Evolutionary conservation across 78 protist species (phyloP).

Genomic region (Pigoraptor vietnamica): DNA sequence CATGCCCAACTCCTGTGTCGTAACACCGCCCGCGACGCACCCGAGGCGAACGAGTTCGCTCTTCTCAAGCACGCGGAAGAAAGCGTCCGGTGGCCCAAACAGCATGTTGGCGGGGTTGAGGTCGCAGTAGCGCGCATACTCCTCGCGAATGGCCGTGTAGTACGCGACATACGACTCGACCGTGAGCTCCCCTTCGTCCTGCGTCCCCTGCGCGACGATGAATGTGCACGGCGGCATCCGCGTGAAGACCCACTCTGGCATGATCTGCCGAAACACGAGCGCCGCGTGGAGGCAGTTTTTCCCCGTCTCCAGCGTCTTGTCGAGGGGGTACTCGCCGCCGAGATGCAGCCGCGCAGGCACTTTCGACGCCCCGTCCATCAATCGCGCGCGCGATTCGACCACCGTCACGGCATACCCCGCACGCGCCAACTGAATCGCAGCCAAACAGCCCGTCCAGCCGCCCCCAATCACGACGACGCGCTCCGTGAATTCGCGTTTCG

Average conservation of each 20-base stretch:
- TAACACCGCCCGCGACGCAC: neutral
- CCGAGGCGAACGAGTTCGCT: neutral
- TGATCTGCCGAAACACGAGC: neutral
- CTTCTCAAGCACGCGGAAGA: neutral
- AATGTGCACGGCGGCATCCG: neutral
- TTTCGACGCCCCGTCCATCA: neutral
- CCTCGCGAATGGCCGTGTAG: neutral
- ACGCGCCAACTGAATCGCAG: neutral
- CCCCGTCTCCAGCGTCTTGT: neutral
- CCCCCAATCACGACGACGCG: neutral
- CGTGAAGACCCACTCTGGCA: neutral
- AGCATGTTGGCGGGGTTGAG: neutral
- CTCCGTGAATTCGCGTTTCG: neutral
- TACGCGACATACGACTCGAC: neutral
- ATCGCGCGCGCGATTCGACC: neutral
- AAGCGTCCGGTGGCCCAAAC: neutral
- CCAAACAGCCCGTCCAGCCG: neutral
- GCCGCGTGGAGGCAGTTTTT: neutral
- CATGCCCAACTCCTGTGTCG: neutral
- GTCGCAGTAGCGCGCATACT: neutral
- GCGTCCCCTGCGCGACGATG: neutral
- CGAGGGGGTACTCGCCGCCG: neutral
- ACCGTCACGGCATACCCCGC: neutral
- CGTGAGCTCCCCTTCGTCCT: neutral
- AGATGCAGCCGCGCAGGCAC: neutral